Conservation (phyloP, 2,329 filamentous ascomycete species). For the Fusarium ramigenum region DNA sequence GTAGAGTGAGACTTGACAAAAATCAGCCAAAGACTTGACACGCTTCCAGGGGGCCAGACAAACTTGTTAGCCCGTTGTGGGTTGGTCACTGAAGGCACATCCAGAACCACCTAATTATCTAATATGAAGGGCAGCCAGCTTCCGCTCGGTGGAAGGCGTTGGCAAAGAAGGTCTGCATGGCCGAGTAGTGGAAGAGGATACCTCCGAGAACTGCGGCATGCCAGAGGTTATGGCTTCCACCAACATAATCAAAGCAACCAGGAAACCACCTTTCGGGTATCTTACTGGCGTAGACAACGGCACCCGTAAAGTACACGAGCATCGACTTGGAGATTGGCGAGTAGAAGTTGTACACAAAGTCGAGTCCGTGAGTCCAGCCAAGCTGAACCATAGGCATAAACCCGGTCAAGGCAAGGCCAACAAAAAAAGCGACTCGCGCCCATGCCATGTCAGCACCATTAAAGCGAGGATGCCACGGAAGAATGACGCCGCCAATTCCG, state of each 20-base stretch:
- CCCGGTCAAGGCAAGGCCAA: slow-evolving; percentile 85
- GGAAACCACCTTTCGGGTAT: slow-evolving; percentile 93
- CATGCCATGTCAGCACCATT: slow-evolving; percentile 93
- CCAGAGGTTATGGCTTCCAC: slow-evolving; percentile 97
- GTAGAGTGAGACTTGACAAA: not conserved
- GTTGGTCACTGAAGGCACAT: not conserved
- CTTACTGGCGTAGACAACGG: slow-evolving; percentile 88
- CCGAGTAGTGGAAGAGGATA: slow-evolving; percentile 95
- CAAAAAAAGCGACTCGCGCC: slow-evolving; percentile 91
- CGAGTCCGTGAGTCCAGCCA: slow-evolving; percentile 76
- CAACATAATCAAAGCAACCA: slow-evolving; percentile 93
- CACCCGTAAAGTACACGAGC: slow-evolving; percentile 84
- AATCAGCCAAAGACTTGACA: not conserved
- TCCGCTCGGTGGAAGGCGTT: slow-evolving; percentile 76
- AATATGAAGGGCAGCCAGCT: slow-evolving; percentile 66
- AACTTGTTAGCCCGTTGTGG: not conserved
- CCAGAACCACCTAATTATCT: slow-evolving; percentile 19
- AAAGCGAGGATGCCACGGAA: slow-evolving; percentile 96
- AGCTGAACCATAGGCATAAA: slow-evolving; percentile 91
- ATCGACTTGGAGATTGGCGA: slow-evolving; percentile 86
- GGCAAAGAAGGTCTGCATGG: slow-evolving; percentile 95
- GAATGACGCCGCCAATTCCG: slow-evolving; percentile 85
- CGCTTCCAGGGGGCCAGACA: not conserved
- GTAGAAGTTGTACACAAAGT: slow-evolving; percentile 90
- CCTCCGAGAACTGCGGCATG: slow-evolving; percentile 93